phyloP scores from a whole-genome alignment of 2,329 filamentous ascomycete species.

The Fusarium floridanum region DNA sequence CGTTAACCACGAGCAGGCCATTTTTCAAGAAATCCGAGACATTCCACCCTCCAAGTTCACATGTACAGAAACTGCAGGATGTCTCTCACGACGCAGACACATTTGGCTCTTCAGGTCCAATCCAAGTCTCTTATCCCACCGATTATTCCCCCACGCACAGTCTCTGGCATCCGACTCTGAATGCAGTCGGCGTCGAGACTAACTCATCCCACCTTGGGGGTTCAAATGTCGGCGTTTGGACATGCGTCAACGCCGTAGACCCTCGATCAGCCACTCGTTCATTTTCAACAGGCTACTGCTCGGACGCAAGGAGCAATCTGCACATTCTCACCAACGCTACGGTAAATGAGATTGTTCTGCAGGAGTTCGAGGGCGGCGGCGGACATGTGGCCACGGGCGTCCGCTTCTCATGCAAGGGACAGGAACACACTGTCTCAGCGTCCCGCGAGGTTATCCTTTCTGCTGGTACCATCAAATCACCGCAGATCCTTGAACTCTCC shows the following conservation, averaged over 20 bases:
- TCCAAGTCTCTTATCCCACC: conserved; percentile 61
- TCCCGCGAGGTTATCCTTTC: conserved; percentile 69
- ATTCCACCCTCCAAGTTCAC: conserved; percentile 57
- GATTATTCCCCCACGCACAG: conserved; percentile 57
- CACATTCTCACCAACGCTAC: conserved; percentile 50
- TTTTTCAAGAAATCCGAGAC: conserved; percentile 65
- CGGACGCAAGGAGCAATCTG: conserved; percentile 57
- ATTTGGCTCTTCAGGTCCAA: conserved; percentile 60
- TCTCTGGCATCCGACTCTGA: conserved; percentile 62
- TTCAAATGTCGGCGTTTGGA: conserved; percentile 63
- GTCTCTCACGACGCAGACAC: conserved; percentile 55
- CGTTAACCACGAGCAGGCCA: conserved; percentile 51
- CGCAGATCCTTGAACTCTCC: conserved; percentile 71
- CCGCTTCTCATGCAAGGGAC: conserved; percentile 54
- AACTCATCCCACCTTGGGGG: conserved; percentile 63
- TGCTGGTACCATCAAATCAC: conserved; percentile 69
- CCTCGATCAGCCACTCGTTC: conserved; percentile 60
- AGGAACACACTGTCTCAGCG: conserved; percentile 52
- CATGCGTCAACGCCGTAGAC: conserved; percentile 63
- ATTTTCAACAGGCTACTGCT: conserved; percentile 62
- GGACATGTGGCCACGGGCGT: conserved; percentile 48
- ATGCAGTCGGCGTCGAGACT: conserved; percentile 56
- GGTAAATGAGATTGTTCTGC: conserved; percentile 46
- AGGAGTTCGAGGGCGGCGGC: conserved; percentile 20
- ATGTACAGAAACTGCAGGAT: conserved; percentile 51